Base-by-base conservation (phyloP, 2,329 filamentous ascomycete species). In the Catunica adiposa region DNA sequence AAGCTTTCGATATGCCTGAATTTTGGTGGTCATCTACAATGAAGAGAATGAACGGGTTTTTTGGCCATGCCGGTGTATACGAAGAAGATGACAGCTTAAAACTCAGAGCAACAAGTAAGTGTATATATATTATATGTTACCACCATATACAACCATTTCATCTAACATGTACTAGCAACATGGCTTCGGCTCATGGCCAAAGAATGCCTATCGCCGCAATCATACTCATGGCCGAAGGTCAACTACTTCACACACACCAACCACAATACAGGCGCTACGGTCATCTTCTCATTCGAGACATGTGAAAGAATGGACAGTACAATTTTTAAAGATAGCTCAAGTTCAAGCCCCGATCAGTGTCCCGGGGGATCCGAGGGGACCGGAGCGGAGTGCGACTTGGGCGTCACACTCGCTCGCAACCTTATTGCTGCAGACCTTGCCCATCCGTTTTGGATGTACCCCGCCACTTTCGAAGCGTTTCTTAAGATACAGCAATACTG, bases 141-240 rank as follows among this genome's bases (percentile, higher is more conserved):
- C n/a, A 11, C 29, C 25, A 22, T 9, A 14, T 50, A 6, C 9
- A 7, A 29, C 22, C 6, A 15, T 46, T 44, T 17, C 6, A 44
- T 6, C 17, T 34, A 34, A 34, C 40, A 17, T 44, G 7, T 44
- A n/a, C 17, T n/a, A 55, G 54, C 9, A 26, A 50, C 44, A 8
- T 55, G 44, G 46, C 37, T 38, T 3, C 31, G 54, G n/a, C 37
- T 55, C 26, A 55, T 55, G 54, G 26, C 31, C 8, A 55, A 55
- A 20, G 4, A 23, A 34, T 51, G 54, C n/a, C 5, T 40, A 20
- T 26, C 9, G 6, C n/a, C 44, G 11, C 17, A 20, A 8, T 4
- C 14, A 3, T 55, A 55, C 34, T 38, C 20, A n/a, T 55, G 54
- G 54, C 17, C 40, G 9, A 55, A 55, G 31, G n/a, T 51, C 31